These are phyloP conservation scores for Globisporangium radiosum DNA, from an alignment of 352 stramenopile genomes.

Conservation along the genomic window DNA sequence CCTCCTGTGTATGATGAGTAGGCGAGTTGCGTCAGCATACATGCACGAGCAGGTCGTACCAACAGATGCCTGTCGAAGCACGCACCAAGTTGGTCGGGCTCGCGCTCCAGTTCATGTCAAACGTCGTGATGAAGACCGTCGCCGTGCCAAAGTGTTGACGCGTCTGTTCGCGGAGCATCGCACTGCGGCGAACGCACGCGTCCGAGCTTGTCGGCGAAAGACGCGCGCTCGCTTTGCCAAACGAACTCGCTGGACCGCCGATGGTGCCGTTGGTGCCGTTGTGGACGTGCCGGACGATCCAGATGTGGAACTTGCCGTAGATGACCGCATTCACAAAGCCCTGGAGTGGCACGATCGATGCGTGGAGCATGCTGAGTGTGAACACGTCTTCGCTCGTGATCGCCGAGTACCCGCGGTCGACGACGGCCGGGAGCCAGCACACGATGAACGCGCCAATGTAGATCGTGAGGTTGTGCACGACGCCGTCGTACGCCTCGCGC, in stretches of 20 bases:
- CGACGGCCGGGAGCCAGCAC: constrained; percentile 68
- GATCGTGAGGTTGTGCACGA: constrained; percentile 78
- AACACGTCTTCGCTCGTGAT: constrained; percentile 55
- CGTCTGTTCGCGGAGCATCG: constrained; percentile 34
- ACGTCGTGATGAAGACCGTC: constrained; percentile 74
- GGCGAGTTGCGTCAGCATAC: neutral
- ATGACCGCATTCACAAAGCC: constrained; percentile 83
- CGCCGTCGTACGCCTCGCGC: constrained; percentile 67
- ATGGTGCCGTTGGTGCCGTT: constrained; percentile 10
- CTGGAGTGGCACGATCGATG: constrained; percentile 73
- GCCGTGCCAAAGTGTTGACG: constrained; percentile 61
- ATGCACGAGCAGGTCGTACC: neutral
- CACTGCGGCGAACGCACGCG: constrained; percentile 28
- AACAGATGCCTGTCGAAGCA: neutral
- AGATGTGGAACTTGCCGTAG: constrained; percentile 83
- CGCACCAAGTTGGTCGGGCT: constrained; percentile 59
- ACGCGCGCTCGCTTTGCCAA: constrained; percentile 17
- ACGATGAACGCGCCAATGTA: constrained; percentile 78
- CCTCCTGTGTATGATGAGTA: constrained; percentile 16
- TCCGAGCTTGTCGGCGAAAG: constrained; percentile 40
- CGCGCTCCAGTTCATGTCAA: constrained; percentile 72
- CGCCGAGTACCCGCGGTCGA: constrained; percentile 54
- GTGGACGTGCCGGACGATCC: constrained; percentile 59
- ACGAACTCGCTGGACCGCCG: constrained; percentile 14
- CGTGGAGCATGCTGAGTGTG: constrained; percentile 60